These are phyloP conservation scores for Candida arabinofermentans DNA, from an alignment of 805 yeast species.

Conservation along the genomic window DNA sequence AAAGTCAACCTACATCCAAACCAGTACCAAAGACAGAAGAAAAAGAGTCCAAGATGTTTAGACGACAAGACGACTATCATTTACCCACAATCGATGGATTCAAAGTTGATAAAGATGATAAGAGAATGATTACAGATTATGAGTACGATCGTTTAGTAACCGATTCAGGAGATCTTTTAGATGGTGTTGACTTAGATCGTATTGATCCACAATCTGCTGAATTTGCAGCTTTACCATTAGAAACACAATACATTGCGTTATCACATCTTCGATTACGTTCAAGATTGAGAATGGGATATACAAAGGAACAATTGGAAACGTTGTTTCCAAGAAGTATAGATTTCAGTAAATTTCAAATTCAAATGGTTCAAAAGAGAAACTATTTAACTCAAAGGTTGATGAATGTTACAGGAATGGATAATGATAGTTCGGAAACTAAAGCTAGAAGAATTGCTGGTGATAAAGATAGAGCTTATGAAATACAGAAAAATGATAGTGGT, in stretches of 20 bases:
- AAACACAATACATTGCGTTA: constrained; percentile 83
- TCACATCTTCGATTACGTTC: constrained; percentile 81
- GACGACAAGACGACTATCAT: constrained; percentile 77
- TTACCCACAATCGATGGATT: constrained; percentile 63
- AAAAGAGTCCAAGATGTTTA: constrained; percentile 33
- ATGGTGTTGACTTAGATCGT: constrained; percentile 62
- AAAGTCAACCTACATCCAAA: constrained; percentile 1
- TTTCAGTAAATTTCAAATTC: constrained; percentile 88
- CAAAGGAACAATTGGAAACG: constrained; percentile 79
- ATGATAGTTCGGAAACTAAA: constrained; percentile 33
- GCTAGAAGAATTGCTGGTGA: constrained; percentile 78
- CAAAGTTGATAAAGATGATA: constrained; percentile 52
- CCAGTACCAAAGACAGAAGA: constrained; percentile 8
- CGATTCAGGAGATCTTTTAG: constrained; percentile 56
- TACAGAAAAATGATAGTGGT: constrained; percentile 75
- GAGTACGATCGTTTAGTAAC: constrained; percentile 62
- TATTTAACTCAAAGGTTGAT: constrained; percentile 83
- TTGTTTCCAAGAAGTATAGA: constrained; percentile 84
- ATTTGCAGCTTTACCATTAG: constrained; percentile 70
- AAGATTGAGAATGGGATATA: constrained; percentile 90
- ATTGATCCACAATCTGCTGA: constrained; percentile 83
- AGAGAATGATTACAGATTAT: constrained; percentile 67
- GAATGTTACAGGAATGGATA: constrained; percentile 79
- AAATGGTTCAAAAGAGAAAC: constrained; percentile 88
- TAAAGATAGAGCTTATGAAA: constrained; percentile 66